A percentile compares a stretch with the other conserved stretches of the same genome.
These are phyloP conservation scores for Candida khao-thaluensis DNA, from an alignment of 805 yeast genomes.

Conservation along the genomic window DNA sequence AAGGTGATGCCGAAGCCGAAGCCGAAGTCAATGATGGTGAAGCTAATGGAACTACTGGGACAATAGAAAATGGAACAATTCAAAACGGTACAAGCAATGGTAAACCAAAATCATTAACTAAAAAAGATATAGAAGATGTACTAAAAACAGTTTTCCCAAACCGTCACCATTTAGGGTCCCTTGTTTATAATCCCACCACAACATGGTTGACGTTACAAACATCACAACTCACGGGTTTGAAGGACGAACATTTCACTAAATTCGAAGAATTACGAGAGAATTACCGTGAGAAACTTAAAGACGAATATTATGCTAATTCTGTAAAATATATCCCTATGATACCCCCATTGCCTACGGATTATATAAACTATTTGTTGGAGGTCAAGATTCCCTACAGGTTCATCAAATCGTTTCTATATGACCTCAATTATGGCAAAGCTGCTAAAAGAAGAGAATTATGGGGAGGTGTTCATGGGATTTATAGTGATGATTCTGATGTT, in stretches of 20 bases:
- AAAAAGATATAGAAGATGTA: slow-evolving; percentile 21
- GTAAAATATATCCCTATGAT: slow-evolving; percentile 35
- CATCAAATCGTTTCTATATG: slow-evolving; percentile 37
- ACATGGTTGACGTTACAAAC: slow-evolving; percentile 43
- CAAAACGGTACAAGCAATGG: no score
- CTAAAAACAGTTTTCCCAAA: slow-evolving; percentile 28
- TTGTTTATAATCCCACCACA: slow-evolving; percentile 58
- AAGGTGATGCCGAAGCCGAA: no score
- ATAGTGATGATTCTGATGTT: slow-evolving; percentile 91
- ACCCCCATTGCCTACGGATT: slow-evolving; percentile 38
- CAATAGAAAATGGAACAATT: no score
- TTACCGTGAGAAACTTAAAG: slow-evolving; percentile 25
- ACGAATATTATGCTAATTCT: slow-evolving; percentile 21
- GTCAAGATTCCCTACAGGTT: slow-evolving; percentile 53
- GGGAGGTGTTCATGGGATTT: slow-evolving; percentile 80
- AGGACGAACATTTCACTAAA: slow-evolving; percentile 28
- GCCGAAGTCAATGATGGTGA: no score
- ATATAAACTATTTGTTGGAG: slow-evolving; percentile 47
- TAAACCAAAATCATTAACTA: slow-evolving; percentile 7
- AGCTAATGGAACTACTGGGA: no score
- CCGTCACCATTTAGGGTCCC: slow-evolving; percentile 48
- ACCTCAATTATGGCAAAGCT: slow-evolving; percentile 40
- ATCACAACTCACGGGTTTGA: slow-evolving; percentile 30
- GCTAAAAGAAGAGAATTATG: slow-evolving; percentile 52
- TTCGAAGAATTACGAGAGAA: slow-evolving; percentile 28